Base-by-base conservation (phyloP, 345 rosid species). In the Leavenworthia alabamica region DNA sequence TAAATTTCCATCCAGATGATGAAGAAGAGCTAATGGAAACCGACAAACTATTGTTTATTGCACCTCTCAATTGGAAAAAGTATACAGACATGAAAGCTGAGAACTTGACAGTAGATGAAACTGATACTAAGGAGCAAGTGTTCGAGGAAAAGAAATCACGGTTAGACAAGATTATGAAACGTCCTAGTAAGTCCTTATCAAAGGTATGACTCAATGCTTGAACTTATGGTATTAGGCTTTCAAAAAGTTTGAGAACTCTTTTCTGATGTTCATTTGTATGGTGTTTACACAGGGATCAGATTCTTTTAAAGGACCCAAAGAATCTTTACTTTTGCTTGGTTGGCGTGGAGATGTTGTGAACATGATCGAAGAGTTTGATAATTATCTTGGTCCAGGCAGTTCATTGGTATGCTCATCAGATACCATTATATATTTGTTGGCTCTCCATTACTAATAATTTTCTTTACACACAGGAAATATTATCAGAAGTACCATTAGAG, bases 341-440 rank as follows among this genome's bases (percentile, higher is more conserved):
- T 92, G 98, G 98, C 96, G 97, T 33, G 73, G 90, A 12, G 96
- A 85, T 77, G 79, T 89, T 74, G 80, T 73, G 23, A 80, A 86
- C 62, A 86, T 92, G 97, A 77, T 85, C 52, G 77, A 86, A 56
- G 98, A 92, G 82, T 89, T 86, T 78, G 91, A 89, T 77, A 85
- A 82, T 63, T 92, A 89, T 82, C 91, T 92, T 73, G 98, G 98
- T 65, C 91, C 97, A 49, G 95, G 97, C 47, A 92, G 98, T 55
- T 67, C 73, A 61, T 66, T 89, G 89, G 98, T 92, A 82, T 54
- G 75, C 8, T 24, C 45, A 10, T 60, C n/a, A 42, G 26, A 64
- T 42, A 57, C 31, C 35, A 63, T 57, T 43, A 45, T 23, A 32
- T 32, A 10, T 33, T 0, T 33, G 37, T 11, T 23, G 56, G 2